Conservation (phyloP, 2,329 filamentous ascomycete genomes). For the Colletotrichum costaricense region DNA sequence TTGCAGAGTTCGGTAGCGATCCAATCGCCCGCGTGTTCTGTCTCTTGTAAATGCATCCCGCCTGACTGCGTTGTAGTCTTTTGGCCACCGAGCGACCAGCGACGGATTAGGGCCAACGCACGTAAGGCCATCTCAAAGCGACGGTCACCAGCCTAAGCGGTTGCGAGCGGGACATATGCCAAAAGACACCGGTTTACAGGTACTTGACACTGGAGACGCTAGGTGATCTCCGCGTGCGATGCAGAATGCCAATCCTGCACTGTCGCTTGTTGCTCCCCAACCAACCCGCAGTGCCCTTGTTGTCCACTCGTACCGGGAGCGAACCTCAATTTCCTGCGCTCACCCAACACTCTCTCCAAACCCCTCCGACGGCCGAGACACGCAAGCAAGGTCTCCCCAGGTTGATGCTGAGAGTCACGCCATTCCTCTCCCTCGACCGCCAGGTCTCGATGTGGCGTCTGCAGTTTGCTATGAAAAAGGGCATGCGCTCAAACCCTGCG, state of each 20-base stretch:
- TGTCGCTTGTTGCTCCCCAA: background rate
- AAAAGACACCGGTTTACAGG: background rate
- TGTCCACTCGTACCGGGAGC: background rate
- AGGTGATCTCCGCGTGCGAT: too few species aligned
- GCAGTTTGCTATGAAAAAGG: background rate
- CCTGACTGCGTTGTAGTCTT: background rate
- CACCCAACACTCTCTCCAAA: background rate
- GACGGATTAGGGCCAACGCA: background rate
- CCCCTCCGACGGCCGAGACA: background rate
- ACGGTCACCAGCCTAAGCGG: background rate
- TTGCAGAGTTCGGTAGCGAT: background rate
- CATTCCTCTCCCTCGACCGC: background rate
- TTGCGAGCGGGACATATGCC: background rate
- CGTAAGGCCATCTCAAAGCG: background rate
- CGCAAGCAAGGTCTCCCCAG: background rate
- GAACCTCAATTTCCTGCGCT: background rate
- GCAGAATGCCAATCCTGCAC: too few species aligned
- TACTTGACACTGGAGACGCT: background rate
- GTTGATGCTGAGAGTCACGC: background rate
- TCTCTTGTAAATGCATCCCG: background rate
- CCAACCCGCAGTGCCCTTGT: background rate
- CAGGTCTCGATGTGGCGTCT: background rate
- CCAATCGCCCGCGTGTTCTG: background rate
- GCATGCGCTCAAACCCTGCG: background rate
- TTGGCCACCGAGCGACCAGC: background rate